phyloP scores from a whole-genome alignment of 2,329 filamentous ascomycete species.

The Aspergillus sp. region DNA sequence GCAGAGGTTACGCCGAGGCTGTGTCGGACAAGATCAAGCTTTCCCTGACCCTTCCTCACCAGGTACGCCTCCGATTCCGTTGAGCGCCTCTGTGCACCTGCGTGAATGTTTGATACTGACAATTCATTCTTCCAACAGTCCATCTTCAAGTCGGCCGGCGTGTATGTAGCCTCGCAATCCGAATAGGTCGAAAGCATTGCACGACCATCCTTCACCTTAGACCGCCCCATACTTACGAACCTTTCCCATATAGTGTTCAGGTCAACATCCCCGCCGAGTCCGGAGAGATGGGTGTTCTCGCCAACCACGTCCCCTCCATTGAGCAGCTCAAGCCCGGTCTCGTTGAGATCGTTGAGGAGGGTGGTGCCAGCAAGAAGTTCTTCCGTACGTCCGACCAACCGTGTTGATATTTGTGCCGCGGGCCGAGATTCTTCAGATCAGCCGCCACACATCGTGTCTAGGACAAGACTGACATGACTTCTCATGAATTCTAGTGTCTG shows the following conservation, averaged over 20 bases:
- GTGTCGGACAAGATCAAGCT: conserved; percentile 96
- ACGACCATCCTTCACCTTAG: conserved; percentile 20
- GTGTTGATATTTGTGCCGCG: conserved; percentile 12
- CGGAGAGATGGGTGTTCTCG: conserved; percentile 98
- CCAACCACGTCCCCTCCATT: conserved; percentile 97
- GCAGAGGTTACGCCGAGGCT: conserved; percentile 88
- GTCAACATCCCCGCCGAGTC: conserved; percentile 98
- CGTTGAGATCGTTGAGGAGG: conserved; percentile 94
- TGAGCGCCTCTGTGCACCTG: conserved; percentile 13
- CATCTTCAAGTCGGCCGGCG: conserved; percentile 70
- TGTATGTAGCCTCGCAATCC: conserved; percentile 54
- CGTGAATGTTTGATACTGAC: conserved; percentile 25
- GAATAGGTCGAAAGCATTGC: conserved; percentile 11
- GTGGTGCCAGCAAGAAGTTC: conserved; percentile 86
- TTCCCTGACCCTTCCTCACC: conserved; percentile 94
- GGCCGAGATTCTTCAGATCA: neutral
- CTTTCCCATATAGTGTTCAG: conserved; percentile 76
- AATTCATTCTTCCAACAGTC: conserved; percentile 47
- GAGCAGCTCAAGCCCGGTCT: conserved; percentile 98
- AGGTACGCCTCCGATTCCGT: conserved; percentile 66
- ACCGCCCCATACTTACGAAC: conserved; percentile 50
- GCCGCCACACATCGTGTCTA: neutral
- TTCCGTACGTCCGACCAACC: conserved; percentile 72
- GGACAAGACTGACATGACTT: conserved; percentile 22
- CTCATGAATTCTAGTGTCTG: conserved; percentile 67